A percentile compares a stretch with the other conserved stretches of the same genome.
phyloP scores from a whole-genome alignment of 768 basidiomycete genomes.

The Mycena rebaudengoi region DNA sequence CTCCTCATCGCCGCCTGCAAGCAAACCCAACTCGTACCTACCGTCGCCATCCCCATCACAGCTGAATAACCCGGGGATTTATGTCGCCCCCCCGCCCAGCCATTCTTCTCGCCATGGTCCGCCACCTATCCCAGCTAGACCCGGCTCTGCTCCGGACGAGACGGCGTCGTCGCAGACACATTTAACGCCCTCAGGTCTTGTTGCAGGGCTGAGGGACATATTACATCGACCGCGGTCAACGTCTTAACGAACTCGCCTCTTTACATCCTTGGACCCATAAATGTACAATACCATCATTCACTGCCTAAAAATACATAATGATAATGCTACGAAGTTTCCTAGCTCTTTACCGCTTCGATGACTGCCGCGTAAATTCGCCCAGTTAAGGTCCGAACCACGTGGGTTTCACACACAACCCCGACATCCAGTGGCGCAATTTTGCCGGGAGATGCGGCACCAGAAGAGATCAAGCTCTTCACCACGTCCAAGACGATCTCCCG shows the following conservation, averaged over 20 bases:
- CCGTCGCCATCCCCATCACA: constrained; percentile 54
- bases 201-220: constrained; percentile 25
- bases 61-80: constrained; percentile 49
- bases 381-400: constrained; percentile 54
- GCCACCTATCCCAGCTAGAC: constrained; percentile 11
- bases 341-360: constrained; percentile 32
- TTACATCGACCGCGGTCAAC: constrained; percentile 24
- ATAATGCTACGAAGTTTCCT: background rate
- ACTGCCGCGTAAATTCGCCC: constrained; percentile 61
- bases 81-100: constrained; percentile 41
- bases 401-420: constrained; percentile 68
- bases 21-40: constrained; percentile 45
- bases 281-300: constrained; percentile 10
- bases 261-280: constrained; percentile 4
- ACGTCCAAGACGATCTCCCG: constrained; percentile 56
- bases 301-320: constrained; percentile 25
- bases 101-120: background rate
- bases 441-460: constrained; percentile 40
- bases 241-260: background rate
- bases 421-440: constrained; percentile 66
- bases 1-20: constrained; percentile 31
- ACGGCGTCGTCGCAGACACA: constrained; percentile 1
- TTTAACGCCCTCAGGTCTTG: constrained; percentile 14
- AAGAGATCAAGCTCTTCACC: constrained; percentile 49
- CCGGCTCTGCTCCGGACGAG: constrained; percentile 7